Evolutionary conservation across 2,329 filamentous ascomycete species (phyloP), one percentile per base, ranked within the genome.

Genomic region (Pseudogymnoascus sp.): DNA sequence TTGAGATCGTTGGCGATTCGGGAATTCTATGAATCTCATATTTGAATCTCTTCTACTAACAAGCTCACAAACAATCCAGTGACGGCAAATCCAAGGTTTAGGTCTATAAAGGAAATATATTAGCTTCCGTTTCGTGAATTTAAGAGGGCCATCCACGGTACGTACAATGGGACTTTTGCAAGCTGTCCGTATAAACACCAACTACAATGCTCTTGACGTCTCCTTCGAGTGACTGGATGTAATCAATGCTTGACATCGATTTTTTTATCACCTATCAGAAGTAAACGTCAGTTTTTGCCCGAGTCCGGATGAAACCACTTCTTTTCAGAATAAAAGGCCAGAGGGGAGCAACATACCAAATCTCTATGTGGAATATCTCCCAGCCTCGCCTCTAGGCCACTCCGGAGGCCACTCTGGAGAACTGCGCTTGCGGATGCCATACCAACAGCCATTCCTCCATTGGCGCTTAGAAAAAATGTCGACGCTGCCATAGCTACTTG

Each of bases 401-500:
- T 28, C 7, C 64, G 50, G 39, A 69, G 57, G 3, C 18, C 57
- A 6, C 58, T 59, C 47, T 65, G 38, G 20, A 66, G 63, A 8
- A 68, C 63, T 4, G 66, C 57, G 50, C 66, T 68, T n/a, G 50
- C 59, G 6, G 58, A 61, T 9, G 65, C 64, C 18, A 70, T 43
- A 4, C 67, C 68, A 37, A 64, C 43, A 33, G 70, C 63, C 62
- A 62, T 64, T 9, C 66, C 67, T 8, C 68, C 39, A 18, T 61
- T 64, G 9, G 43, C 47, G 20, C 74, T 69, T 1, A 82, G 66
- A 61, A 79, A 80, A 35, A 80, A 71, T 0, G 77, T 79, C 0
- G 77, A 75, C 0, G 75, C 77, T 0, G 79, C 79, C 62, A 82
- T 76, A 0, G 79, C 80, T 15, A 80, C 74, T 36, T 82, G 75